Evolutionary conservation across 2,329 filamentous ascomycete species (phyloP).

Genomic region (Orbilia ellipsospora): DNA sequence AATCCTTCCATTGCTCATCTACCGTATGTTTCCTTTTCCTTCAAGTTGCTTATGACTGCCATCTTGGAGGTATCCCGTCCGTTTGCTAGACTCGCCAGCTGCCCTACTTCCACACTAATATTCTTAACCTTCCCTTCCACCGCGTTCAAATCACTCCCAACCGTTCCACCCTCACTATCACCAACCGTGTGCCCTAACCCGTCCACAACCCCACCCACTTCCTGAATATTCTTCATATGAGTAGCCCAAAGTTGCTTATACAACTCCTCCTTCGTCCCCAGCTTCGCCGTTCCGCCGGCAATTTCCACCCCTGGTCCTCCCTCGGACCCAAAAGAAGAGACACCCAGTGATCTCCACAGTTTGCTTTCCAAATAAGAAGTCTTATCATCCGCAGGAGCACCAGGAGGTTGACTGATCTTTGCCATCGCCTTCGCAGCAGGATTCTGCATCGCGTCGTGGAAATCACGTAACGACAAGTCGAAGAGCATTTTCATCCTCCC

Average conservation of each 20-base stretch:
- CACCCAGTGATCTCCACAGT: constrained; percentile 46
- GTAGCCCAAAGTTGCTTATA: constrained; percentile 48
- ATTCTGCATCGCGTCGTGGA: constrained; percentile 44
- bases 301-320: constrained; percentile 30
- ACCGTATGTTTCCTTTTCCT: constrained; percentile 44
- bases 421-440: background rate
- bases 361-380: constrained; percentile 33
- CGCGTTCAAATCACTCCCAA: constrained; percentile 5
- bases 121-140: constrained; percentile 46
- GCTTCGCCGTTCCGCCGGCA: constrained; percentile 16
- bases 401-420: background rate
- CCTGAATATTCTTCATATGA: constrained; percentile 45
- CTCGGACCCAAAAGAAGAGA: constrained; percentile 26
- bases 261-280: constrained; percentile 40
- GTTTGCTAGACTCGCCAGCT: constrained; percentile 38
- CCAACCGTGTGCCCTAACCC: constrained; percentile 35
- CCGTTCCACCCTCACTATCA: constrained; percentile 6
- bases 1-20: constrained; percentile 1
- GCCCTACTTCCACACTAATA: constrained; percentile 45
- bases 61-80: constrained; percentile 23
- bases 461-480: constrained; percentile 48
- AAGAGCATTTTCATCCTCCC: constrained; percentile 51
- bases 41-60: constrained; percentile 33
- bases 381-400: constrained; percentile 28
- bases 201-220: constrained; percentile 32